Evolutionary conservation across 1,284 basidiomycete genomes (phyloP), one percentile per base, ranked within the genome.

Genomic region (Gomphus bonarii): DNA sequence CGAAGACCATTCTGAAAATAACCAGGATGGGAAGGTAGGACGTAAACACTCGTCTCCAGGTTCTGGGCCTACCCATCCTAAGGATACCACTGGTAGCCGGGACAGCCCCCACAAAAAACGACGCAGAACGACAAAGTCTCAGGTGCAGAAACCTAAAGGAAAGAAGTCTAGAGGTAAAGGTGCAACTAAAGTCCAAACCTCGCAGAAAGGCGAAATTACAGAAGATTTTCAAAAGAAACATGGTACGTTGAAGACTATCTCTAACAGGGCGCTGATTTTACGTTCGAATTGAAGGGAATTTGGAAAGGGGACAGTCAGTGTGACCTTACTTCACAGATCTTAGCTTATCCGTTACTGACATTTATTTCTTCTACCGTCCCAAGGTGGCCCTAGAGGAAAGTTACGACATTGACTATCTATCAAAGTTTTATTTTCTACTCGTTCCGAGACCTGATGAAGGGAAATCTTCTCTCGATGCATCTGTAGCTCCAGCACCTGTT

Each of bases 331-430:
- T 5, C 10, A 5, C 14, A 20, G 40, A 20, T n/a, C 10, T 14
- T 4, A 14, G 40, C n/a, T 42, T 42, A 42, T n/a, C 40, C 14
- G 9, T 18, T 10, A 42, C 18, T 35, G 49, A 42, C 63, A 76
- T 85, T 55, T 85, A 85, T 68, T 85, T n/a, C 67, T 79, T 84
- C 65, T 85, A 83, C 64, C 76, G 81, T 10, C 82, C 82, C 0
- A 78, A 79, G 50, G 80, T 85, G 36, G 72, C 84, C 63, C 64
- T 72, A 10, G 75, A 81, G 50, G 75, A 81, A 61, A 77, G 74
- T 0, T 67, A 77, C 9, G 78, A 76, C 1, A 62, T 84, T 22
- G 80, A 84, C 64, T 81, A 85, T n/a, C n/a, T 61, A 38, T 73
- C 75, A 57, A 79, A 80, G 61, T 77, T 84, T 61, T 76, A 82